A percentile compares a stretch with the other conserved stretches of the same genome.
phyloP scores from a whole-genome alignment of 495 filamentous ascomycete species.

The Neurospora pannonica region DNA sequence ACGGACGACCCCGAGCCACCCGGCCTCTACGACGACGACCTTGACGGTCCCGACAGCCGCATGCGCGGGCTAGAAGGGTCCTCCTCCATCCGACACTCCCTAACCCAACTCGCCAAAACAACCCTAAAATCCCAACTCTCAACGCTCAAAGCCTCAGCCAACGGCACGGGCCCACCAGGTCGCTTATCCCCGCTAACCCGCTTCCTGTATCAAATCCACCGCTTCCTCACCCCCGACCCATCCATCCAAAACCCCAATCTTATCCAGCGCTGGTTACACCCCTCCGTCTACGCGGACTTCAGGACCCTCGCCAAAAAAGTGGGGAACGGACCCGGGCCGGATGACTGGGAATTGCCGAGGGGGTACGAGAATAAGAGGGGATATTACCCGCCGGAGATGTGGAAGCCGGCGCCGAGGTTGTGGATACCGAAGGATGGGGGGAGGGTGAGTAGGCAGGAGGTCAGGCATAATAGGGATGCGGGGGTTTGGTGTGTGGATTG shows the following conservation, averaged over 20 bases:
- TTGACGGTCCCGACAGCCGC: slow-evolving; percentile 7
- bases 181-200: background rate
- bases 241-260: slow-evolving; percentile 18
- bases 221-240: slow-evolving; percentile 12
- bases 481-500: slow-evolving; percentile 51
- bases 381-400: slow-evolving; percentile 61
- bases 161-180: background rate
- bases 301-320: slow-evolving; percentile 49
- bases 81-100: slow-evolving; percentile 18
- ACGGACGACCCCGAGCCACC: slow-evolving; percentile 15
- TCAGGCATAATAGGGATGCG: slow-evolving; percentile 43
- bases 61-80: slow-evolving; percentile 25
- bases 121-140: slow-evolving; percentile 2
- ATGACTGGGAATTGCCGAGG: slow-evolving; percentile 35
- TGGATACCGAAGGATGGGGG: slow-evolving; percentile 64
- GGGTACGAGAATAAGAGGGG: slow-evolving; percentile 45
- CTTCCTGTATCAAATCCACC: slow-evolving; percentile 15
- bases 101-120: slow-evolving; percentile 11
- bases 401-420: slow-evolving; percentile 45
- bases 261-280: slow-evolving; percentile 53
- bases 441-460: slow-evolving; percentile 54
- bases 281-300: slow-evolving; percentile 58
- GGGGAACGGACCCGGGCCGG: slow-evolving; percentile 37
- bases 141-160: slow-evolving; percentile 8
- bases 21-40: slow-evolving; percentile 10